Conservation (phyloP, 768 basidiomycete genomes). For the Termitomyces bulborhizus region DNA sequence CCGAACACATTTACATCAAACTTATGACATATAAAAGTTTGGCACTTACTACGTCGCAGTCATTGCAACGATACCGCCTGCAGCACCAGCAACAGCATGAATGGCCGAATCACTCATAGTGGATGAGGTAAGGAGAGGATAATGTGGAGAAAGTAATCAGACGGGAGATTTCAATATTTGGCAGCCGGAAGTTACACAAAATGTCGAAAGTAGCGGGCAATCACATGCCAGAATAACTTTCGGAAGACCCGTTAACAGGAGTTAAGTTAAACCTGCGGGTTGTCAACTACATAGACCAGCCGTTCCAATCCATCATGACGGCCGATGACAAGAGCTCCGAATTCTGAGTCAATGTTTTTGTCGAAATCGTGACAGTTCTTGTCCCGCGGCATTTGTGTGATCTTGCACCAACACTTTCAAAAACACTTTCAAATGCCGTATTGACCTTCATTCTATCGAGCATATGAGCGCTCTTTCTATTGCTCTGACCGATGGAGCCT, state of each 20-base stretch:
- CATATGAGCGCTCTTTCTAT: constrained; percentile 17
- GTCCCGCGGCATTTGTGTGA: background rate
- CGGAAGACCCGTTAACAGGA: background rate
- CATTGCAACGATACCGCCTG: constrained; percentile 90
- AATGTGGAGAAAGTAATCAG: background rate
- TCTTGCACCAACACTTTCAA: background rate
- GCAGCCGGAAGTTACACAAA: constrained; percentile 2
- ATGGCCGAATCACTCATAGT: constrained; percentile 74
- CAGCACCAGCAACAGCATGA: constrained; percentile 84
- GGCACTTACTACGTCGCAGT: constrained; percentile 71
- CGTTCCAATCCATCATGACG: background rate
- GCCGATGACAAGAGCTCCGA: background rate
- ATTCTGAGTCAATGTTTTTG: background rate
- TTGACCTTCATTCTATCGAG: background rate
- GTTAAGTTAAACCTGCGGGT: background rate
- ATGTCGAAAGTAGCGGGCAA: constrained; percentile 1
- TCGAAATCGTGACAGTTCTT: background rate
- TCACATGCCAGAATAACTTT: constrained; percentile 9
- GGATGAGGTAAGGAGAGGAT: background rate
- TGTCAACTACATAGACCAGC: background rate
- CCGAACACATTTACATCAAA: background rate
- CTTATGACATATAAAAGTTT: constrained; percentile 21
- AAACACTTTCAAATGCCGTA: background rate
- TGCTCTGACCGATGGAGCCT: constrained; percentile 28
- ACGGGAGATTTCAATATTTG: background rate